phyloP scores from a whole-genome alignment of 768 basidiomycete species.

The Psilocybe cyanescens region DNA sequence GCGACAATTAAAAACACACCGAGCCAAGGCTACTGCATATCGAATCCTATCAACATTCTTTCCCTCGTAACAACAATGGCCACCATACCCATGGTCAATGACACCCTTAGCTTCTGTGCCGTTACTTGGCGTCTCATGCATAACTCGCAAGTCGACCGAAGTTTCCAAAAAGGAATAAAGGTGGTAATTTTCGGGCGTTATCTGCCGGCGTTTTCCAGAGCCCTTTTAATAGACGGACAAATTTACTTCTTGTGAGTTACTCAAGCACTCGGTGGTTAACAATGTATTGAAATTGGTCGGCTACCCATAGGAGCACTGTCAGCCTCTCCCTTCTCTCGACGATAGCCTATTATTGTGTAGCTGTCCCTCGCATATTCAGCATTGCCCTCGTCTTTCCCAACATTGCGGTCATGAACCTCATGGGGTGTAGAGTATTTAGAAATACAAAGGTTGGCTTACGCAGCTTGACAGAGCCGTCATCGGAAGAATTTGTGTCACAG shows the following conservation, averaged over 20 bases:
- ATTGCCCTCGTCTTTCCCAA: slow-evolving; percentile 7
- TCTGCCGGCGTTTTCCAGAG: slow-evolving; percentile 29
- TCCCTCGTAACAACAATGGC: slow-evolving; percentile 14
- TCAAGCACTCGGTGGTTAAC: not conserved
- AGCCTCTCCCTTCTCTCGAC: slow-evolving; percentile 2
- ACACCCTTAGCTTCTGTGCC: slow-evolving; percentile 32
- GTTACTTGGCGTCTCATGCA: slow-evolving; percentile 31
- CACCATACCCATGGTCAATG: slow-evolving; percentile 25
- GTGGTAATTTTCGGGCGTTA: slow-evolving; percentile 24
- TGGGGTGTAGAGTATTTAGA: slow-evolving; percentile 8
- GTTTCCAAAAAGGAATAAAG: slow-evolving; percentile 10
- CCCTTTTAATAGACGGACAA: slow-evolving; percentile 32
- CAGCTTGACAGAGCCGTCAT: not conserved
- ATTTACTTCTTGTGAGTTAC: slow-evolving; percentile 34
- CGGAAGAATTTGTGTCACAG: not conserved
- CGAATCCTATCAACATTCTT: slow-evolving; percentile 6
- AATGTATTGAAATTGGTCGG: not conserved
- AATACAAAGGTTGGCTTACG: not conserved
- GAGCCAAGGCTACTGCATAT: not conserved
- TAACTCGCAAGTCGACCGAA: slow-evolving; percentile 7
- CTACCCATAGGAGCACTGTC: slow-evolving; percentile 9
- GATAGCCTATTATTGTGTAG: not conserved
- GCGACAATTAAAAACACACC: too few relatives aligned
- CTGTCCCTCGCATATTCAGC: not conserved
- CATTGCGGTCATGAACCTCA: slow-evolving; percentile 8